Conservation (phyloP, 805 yeast genomes). For the Ascoidea asiatica region DNA sequence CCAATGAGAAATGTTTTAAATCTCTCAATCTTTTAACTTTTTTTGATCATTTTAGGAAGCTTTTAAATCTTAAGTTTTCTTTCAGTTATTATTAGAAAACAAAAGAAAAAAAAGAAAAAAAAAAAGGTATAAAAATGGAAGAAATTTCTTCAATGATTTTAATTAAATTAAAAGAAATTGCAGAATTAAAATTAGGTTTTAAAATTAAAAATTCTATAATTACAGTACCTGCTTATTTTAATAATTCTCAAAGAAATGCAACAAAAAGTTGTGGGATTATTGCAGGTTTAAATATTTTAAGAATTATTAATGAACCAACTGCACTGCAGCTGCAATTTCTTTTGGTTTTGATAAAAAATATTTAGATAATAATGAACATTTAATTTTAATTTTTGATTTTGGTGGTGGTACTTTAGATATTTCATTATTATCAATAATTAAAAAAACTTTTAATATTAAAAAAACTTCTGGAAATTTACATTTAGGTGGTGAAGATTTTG, state of each 20-base stretch:
- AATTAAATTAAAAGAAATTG: slow-evolving; percentile 85
- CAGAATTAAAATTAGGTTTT: slow-evolving; percentile 81
- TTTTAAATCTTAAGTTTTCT: too few species aligned
- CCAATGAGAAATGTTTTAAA: too few species aligned
- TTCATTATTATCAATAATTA: slow-evolving; percentile 62
- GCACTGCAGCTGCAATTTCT: slow-evolving; percentile 98
- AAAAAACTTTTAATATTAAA: slow-evolving; percentile 74
- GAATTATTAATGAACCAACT: slow-evolving; percentile 95
- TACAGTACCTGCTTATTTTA: slow-evolving; percentile 95
- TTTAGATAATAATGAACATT: too few species aligned
- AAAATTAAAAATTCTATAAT: slow-evolving; percentile 84
- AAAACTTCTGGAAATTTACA: slow-evolving; percentile 66
- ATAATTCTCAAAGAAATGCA: slow-evolving; percentile 97
- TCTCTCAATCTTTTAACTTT: too few species aligned
- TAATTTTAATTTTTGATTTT: slow-evolving; percentile 63
- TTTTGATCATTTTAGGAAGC: too few species aligned
- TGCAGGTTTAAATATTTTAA: slow-evolving; percentile 88
- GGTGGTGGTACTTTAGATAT: slow-evolving; percentile 90
- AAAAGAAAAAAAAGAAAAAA: too few species aligned
- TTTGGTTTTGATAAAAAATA: slow-evolving; percentile 71
- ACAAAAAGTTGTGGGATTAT: slow-evolving; percentile 95
- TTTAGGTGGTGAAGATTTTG: slow-evolving; percentile 84
- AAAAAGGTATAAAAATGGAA: too few species aligned
- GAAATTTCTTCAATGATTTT: slow-evolving; percentile 90
- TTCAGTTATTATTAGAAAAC: too few species aligned